Evolutionary conservation across 805 yeast genomes (phyloP), one percentile per base, ranked within the genome.

Genomic region (Lipomyces yamadae): DNA sequence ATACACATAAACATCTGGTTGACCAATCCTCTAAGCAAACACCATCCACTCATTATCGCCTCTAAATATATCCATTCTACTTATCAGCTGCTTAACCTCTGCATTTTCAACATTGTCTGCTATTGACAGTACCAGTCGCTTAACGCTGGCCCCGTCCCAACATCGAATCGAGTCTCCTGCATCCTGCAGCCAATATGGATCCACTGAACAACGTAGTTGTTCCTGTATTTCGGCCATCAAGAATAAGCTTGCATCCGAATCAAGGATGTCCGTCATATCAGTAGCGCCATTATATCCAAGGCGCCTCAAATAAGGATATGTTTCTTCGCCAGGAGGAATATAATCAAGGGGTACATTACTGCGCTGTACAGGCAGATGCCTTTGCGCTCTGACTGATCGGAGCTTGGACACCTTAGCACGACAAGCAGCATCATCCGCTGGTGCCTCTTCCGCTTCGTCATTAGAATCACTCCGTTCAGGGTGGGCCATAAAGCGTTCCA

Each of bases 31-130:
- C 53, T 56, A 62, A 56, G 64, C 61, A 57, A 62, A 57, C 53
- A 24, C 30, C 62, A 62, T 53, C 65, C 65, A 62, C 10, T 37
- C 62, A 5, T 24, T 18, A 37, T 62, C 58, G 5, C 62, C 65
- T 30, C 57, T 18, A 33, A 57, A 58, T 45, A 58, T 4, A 53
- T 58, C 39, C 62, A 58, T 62, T 11, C 58, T 39, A 15, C n/a
- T 10, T 4, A 62, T 37, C 55, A 8, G 30, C 30, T 52, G 55
- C n/a, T 52, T 29, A 10, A 52, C 11, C 29, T 29, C 55, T 13
- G n/a, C 24, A 32, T 32, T 13, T n/a, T 52, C 55, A 29, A 11
- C 10, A 4, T 52, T 29, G n/a, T 52, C 30, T 10, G 18, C 30
- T 32, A 52, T 52, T 15, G 55, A 52, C 29, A 29, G n/a, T 15